Base-by-base conservation (phyloP, 345 rosid species). In the Noccaea bulbosa region DNA sequence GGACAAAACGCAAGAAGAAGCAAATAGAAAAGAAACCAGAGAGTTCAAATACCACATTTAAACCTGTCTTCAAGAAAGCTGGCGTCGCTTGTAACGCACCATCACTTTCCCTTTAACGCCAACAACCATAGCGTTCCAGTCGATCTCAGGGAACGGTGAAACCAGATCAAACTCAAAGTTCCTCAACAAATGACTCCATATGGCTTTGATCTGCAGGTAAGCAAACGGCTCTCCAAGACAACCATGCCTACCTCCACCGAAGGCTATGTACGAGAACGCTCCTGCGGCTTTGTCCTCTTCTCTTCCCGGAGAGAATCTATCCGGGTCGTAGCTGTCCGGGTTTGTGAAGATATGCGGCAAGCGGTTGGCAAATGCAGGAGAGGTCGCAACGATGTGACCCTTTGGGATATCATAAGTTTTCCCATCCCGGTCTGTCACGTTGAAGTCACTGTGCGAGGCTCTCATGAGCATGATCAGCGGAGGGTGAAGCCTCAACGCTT, bases 101-200 rank as follows among this genome's bases (percentile, higher is more conserved):
- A 94, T 91, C 68, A 94, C 97, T 60, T 83, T 85, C 50, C 90
- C 99, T 79, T 94, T 94, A 20, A 94, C 99, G 9, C 99, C 98
- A 38, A 94, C 99, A 14, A 94, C 99, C 99, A 94, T 94, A 2
- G 99, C 98, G 32, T 91, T 94, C 99, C 99, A 94, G 78, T 94
- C 99, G 3, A 82, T 88, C 87, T 91, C 97, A 8, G 99, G 99
- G 77, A 94, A 94, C 0, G 99, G 95, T 41, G 99, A 94, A 54
- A 83, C 77, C 77, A 91, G 71, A 80, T 94, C 96, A 32, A 94
- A 43, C 58, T 94, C 98, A 43, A 94, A 94, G 79, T 94, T 94
- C 82, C 99, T 83, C 70, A 94, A 74, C 79, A 94, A 69, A 81
- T 91, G 98, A 80, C 92, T 91, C 99, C 99, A 94, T 79, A 94